phyloP scores from a whole-genome alignment of 1,284 basidiomycete genomes.

The Limonomyces culmigenus region DNA sequence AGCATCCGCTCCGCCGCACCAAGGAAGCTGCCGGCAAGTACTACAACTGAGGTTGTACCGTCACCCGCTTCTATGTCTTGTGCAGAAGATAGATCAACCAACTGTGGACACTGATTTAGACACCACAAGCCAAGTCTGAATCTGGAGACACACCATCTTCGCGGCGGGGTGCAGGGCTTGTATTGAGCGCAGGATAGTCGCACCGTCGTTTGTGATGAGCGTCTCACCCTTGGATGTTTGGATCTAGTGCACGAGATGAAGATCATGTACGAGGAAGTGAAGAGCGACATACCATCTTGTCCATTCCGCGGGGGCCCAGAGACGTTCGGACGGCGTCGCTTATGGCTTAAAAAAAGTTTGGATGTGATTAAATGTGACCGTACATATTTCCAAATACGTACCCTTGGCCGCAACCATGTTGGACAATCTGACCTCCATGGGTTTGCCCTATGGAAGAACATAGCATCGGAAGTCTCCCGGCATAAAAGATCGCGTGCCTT shows the following conservation, averaged over 20 bases:
- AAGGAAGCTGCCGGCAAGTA: constrained; percentile 85
- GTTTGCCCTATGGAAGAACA: constrained; percentile 53
- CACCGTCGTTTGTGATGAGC: constrained; percentile 97
- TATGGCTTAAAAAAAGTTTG: constrained; percentile 48
- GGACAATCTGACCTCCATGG: constrained; percentile 85
- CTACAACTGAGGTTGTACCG: constrained; percentile 97
- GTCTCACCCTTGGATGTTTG: constrained; percentile 95
- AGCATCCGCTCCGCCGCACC: constrained; percentile 96
- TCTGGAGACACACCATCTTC: constrained; percentile 66
- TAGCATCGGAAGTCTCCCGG: constrained; percentile 6
- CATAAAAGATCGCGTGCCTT: constrained; percentile 28
- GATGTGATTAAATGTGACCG: constrained; percentile 4
- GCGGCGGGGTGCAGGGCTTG: constrained; percentile 97
- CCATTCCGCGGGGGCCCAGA: constrained; percentile 96
- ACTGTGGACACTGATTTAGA: no score
- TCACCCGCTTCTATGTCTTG: constrained; percentile 99
- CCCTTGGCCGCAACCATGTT: constrained; percentile 96
- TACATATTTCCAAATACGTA: constrained; percentile 15
- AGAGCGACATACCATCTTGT: constrained; percentile 74
- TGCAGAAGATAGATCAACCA: constrained; percentile 94
- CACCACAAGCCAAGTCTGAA: no score
- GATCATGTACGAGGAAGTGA: constrained; percentile 1
- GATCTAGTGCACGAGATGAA: constrained; percentile 40
- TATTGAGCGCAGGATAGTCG: constrained; percentile 95
- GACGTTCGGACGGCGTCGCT: constrained; percentile 96